Percentiles rank a stretch among this genome's conserved stretches.
These are phyloP conservation scores for Tolypocladium album DNA, from an alignment of 2,329 filamentous ascomycete genomes.

Conservation along the genomic window DNA sequence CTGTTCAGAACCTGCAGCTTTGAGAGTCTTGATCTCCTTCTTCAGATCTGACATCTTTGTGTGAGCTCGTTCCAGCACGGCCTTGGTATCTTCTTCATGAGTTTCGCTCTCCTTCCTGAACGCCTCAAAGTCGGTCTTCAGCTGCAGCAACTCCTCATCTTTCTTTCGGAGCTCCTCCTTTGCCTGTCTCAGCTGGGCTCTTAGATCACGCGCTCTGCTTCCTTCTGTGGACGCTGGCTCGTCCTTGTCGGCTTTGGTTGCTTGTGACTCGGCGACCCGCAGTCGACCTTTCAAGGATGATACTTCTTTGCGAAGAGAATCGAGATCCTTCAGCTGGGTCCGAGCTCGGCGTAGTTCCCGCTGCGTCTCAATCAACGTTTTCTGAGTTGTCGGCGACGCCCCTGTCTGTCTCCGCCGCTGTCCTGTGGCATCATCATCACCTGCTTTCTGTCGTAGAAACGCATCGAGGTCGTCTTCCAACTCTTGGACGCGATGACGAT, in stretches of 20 bases:
- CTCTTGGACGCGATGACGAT: conserved; percentile 48
- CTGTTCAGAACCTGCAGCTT: conserved; percentile 13
- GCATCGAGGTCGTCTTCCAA: conserved; percentile 40
- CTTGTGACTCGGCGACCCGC: conserved; percentile 27
- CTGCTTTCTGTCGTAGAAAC: conserved; percentile 23
- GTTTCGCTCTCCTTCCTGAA: conserved; percentile 43
- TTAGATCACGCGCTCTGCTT: conserved; percentile 23
- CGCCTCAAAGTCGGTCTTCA: conserved; percentile 41
- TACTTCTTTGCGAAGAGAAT: conserved; percentile 41
- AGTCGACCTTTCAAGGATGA: conserved; percentile 39
- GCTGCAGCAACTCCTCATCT: conserved; percentile 35
- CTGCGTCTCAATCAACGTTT: conserved; percentile 40
- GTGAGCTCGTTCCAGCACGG: conserved; percentile 45
- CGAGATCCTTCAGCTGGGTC: conserved; percentile 41
- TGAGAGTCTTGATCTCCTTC: conserved; percentile 38
- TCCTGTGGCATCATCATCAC: conserved; percentile 17
- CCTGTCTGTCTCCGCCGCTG: conserved; percentile 25
- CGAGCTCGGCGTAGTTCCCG: conserved; percentile 44
- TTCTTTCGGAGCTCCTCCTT: conserved; percentile 34
- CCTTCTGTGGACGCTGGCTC: conserved; percentile 13
- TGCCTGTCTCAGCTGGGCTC: conserved; percentile 30
- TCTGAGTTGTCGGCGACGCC: conserved; percentile 38
- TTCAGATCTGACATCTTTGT: conserved; percentile 45
- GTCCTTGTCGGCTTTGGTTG: conserved; percentile 19
- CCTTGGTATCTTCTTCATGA: conserved; percentile 43